Evolutionary conservation across 148 eudicot species (phyloP), one percentile per base, ranked within the genome.

Genomic region (Rhododendron molle): DNA sequence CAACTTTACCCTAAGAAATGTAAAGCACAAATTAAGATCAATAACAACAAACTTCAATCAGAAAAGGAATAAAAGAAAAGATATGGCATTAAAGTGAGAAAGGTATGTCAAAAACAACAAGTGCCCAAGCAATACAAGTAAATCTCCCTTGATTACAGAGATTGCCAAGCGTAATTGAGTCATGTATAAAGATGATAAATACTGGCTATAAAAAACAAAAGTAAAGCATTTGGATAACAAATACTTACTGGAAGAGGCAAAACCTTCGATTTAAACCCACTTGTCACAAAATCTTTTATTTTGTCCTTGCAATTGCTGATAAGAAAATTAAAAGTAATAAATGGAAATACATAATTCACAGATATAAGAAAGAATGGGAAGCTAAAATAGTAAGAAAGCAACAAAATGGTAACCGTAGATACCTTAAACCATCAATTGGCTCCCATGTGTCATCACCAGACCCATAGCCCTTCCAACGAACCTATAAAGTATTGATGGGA

Each of bases 381-480:
- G 44, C 36, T 12, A 20, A n/a, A 21, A 58, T 21, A 49, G 40
- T 5, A 85, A 5, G 7, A 40, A 40, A 40, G 43, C 7, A 40
- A 47, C 20, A 5, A 79, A 77, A 38, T 23, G 16, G 21, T 52
- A 11, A 60, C 28, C n/a, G 12, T 52, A 18, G 43, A 83, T 83
- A 87, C 91, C 89, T 67, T 76, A 90, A 67, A 36, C 87, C 88
- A 28, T 90, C 90, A 26, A 86, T 32, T 2, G 90, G 91, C 81
- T 90, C 90, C 91, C 91, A 90, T 23, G 90, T 90, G 78, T 90
- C 90, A 0, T 88, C 84, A 2, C 81, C 82, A 28, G 88, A 83
- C 74, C 90, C 90, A 84, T 88, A 90, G 2, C 91, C 91, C 84
- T 60, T 88, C 90, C 90, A 90, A 11, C 90, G 88, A n/a, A 90